Conservation (phyloP, 2,329 filamentous ascomycete genomes). For the Coniochaeta sp. region DNA sequence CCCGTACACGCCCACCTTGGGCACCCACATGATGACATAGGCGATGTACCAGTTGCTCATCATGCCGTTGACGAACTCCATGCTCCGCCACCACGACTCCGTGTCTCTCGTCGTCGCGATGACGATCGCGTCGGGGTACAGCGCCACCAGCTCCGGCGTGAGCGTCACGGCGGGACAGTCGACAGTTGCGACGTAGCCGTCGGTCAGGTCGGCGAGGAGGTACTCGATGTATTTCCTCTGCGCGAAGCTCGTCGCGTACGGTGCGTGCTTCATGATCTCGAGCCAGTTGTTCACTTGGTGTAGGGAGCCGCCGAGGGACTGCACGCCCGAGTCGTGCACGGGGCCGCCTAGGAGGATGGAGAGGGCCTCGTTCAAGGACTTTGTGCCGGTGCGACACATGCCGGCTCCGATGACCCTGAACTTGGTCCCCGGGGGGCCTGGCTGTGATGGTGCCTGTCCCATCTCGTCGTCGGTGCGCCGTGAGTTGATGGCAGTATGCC, state of each 20-base stretch:
- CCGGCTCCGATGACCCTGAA: conserved; percentile 28
- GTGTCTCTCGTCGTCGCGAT: conserved; percentile 34
- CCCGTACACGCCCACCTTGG: conserved; percentile 23
- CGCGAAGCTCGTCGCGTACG: conserved; percentile 18
- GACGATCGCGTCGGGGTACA: conserved; percentile 42
- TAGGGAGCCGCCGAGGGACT: conserved; percentile 11
- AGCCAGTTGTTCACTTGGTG: conserved; percentile 12
- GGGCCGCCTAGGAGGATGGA: conserved; percentile 25
- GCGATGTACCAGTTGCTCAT: conserved; percentile 26
- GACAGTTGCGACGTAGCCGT: conserved; percentile 28
- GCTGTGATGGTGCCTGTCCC: conserved; percentile 23
- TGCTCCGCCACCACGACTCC: conserved; percentile 28
- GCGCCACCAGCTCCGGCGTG: conserved; percentile 35
- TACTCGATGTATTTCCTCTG: conserved; percentile 25
- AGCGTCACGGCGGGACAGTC: conserved; percentile 36
- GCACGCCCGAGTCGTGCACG: conserved; percentile 26
- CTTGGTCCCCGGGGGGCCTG: conserved; percentile 23
- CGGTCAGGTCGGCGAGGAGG: conserved; percentile 24
- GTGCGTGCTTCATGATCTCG: conserved; percentile 24
- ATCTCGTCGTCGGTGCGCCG: conserved; percentile 9
- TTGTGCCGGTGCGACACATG: conserved; percentile 29
- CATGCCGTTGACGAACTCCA: conserved; percentile 22
- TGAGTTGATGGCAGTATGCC: not conserved
- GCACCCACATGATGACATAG: conserved; percentile 22
- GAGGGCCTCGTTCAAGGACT: conserved; percentile 29